Conservation (phyloP, 208 protist species). For the Leishmania amazonensis region DNA sequence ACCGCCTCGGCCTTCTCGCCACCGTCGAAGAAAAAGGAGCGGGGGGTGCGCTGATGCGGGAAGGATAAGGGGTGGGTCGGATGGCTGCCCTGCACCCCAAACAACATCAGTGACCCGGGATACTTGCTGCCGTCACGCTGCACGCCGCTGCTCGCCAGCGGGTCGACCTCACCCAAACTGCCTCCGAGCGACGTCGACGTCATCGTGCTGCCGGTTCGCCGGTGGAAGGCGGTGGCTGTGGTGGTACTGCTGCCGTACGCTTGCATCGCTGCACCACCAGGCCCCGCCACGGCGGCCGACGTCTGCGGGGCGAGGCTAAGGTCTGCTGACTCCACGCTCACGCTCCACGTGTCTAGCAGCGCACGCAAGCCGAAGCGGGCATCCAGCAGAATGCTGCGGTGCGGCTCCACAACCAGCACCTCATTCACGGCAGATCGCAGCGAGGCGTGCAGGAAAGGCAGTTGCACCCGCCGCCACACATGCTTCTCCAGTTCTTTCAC, state of each 20-base stretch:
- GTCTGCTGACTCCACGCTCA: slow-evolving; percentile 19
- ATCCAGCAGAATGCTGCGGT: slow-evolving; percentile 63
- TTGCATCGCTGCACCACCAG: background rate
- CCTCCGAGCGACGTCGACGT: background rate
- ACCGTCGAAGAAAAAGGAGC: background rate
- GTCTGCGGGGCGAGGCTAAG: slow-evolving; percentile 23
- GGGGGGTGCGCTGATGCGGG: background rate
- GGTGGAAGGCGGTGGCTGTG: slow-evolving; percentile 1
- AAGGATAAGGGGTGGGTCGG: slow-evolving; percentile 18
- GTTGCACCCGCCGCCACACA: slow-evolving; percentile 37
- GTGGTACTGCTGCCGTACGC: background rate
- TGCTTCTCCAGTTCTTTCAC: slow-evolving; percentile 48
- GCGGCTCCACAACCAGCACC: slow-evolving; percentile 55
- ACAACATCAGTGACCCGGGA: slow-evolving; percentile 5
- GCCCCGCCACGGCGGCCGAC: background rate
- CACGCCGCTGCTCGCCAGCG: background rate
- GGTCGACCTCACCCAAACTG: background rate
- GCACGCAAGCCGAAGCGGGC: slow-evolving; percentile 46
- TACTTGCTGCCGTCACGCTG: slow-evolving; percentile 18
- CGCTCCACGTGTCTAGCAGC: slow-evolving; percentile 61
- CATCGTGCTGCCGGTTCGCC: background rate
- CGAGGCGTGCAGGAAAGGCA: slow-evolving; percentile 38
- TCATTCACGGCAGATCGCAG: slow-evolving; percentile 39
- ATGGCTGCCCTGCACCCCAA: slow-evolving; percentile 1
- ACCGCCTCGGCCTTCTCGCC: background rate